A percentile compares a stretch with the other conserved stretches of the same genome.
phyloP scores from a whole-genome alignment of 2,329 filamentous ascomycete genomes.

The Penicillium sp. region DNA sequence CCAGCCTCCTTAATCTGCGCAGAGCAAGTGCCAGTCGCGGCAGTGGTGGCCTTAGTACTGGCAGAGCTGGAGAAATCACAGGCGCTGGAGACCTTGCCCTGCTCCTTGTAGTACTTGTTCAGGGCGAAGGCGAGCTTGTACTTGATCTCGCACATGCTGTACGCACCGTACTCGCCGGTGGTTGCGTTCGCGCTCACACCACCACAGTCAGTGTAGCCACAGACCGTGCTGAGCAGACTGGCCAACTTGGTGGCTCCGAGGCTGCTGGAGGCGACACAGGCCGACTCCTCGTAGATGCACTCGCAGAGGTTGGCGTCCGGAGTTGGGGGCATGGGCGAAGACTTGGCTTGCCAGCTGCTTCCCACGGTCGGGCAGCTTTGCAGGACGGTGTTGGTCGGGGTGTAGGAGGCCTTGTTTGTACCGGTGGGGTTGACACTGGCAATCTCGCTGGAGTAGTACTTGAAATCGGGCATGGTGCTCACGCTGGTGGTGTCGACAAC shows the following conservation, averaged over 20 bases:
- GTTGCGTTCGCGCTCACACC: conserved; percentile 49
- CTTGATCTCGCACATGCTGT: conserved; percentile 52
- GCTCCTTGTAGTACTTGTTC: conserved; percentile 52
- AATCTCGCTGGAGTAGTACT: conserved; percentile 71
- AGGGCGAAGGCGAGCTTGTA: conserved; percentile 53
- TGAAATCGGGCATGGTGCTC: conserved; percentile 74
- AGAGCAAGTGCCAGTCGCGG: conserved; percentile 46
- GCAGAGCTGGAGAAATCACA: conserved; percentile 53
- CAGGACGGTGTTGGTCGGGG: conserved; percentile 69
- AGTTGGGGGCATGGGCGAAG: conserved; percentile 72
- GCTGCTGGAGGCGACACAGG: conserved; percentile 67
- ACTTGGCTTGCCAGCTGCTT: conserved; percentile 70
- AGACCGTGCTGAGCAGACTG: conserved; percentile 66
- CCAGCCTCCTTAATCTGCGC: conserved; percentile 49
- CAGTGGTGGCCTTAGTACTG: conserved; percentile 42
- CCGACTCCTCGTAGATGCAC: conserved; percentile 78
- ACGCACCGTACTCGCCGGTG: conserved; percentile 53
- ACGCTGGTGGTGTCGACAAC: conserved; percentile 67
- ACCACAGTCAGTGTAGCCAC: conserved; percentile 48
- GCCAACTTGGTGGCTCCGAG: conserved; percentile 31
- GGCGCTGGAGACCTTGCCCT: conserved; percentile 45
- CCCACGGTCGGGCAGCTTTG: conserved; percentile 71
- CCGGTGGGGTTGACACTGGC: conserved; percentile 69
- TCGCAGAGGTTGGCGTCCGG: conserved; percentile 78
- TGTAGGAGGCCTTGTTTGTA: conserved; percentile 71